Percentiles rank a stretch among this genome's conserved stretches.
Conservation (phyloP, 148 eudicot species). For the Vaccinium myrtillus region DNA sequence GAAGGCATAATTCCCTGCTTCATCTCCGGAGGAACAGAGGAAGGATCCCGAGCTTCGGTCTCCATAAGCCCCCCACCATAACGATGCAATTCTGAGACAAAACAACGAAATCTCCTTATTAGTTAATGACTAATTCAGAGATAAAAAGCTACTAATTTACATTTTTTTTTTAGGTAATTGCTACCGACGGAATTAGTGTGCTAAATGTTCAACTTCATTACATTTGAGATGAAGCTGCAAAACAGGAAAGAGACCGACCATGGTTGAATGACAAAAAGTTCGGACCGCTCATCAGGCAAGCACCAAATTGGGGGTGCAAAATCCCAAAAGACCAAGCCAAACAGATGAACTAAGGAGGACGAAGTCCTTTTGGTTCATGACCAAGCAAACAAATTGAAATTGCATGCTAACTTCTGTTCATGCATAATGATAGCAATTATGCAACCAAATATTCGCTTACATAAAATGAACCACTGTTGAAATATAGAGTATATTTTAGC, state of each 20-base stretch:
- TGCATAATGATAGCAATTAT: not conserved
- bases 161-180: not conserved
- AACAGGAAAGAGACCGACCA: not conserved
- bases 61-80: slow-evolving; percentile 45
- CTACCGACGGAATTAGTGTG: not conserved
- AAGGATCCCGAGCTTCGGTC: slow-evolving; percentile 26
- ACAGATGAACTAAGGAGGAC: not conserved
- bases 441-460: not conserved
- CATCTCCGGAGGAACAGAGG: slow-evolving; percentile 27
- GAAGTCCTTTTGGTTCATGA: not conserved
- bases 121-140: not conserved
- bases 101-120: not conserved
- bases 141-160: not conserved
- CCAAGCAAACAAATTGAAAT: not conserved
- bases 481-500: not conserved
- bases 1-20: slow-evolving; percentile 34
- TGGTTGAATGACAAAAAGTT: not conserved
- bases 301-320: not conserved
- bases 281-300: not conserved
- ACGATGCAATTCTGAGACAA: slow-evolving; percentile 37
- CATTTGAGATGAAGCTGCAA: not conserved
- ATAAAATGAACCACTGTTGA: not conserved
- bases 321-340: not conserved
- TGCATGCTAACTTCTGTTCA: not conserved
- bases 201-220: not conserved